Conservation (phyloP, 352 stramenopile genomes). For the Phytophthora pistaciae region DNA sequence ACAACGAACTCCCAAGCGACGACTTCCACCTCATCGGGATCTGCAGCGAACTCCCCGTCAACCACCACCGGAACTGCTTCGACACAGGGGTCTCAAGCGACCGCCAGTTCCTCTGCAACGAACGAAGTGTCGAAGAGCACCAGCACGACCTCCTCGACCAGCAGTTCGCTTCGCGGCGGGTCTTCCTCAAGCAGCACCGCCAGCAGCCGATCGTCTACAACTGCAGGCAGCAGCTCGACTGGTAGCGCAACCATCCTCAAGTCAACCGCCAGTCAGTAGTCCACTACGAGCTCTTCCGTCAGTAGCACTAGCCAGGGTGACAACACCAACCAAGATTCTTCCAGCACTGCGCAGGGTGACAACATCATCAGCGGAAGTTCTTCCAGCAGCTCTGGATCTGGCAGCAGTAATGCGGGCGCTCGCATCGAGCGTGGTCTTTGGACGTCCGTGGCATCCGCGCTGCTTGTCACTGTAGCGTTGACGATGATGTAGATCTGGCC, state of each 20-base stretch:
- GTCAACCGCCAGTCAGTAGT: slow-evolving; percentile 20
- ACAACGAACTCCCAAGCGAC: slow-evolving; percentile 2
- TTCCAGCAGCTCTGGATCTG: slow-evolving; percentile 15
- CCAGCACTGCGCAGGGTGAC: slow-evolving; percentile 1
- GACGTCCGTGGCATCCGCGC: slow-evolving; percentile 1
- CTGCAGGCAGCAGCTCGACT: slow-evolving; percentile 1
- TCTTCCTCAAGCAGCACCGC: slow-evolving; percentile 1
- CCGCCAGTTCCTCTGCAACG: slow-evolving; percentile 3
- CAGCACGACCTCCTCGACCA: background rate
- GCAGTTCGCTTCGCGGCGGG: slow-evolving; percentile 17
- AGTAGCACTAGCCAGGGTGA: background rate
- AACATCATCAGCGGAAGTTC: slow-evolving; percentile 14
- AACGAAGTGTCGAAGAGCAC: slow-evolving; percentile 6
- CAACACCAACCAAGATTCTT: background rate
- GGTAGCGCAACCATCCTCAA: slow-evolving; percentile 11
- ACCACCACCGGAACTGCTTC: slow-evolving; percentile 15
- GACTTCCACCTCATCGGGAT: slow-evolving; percentile 3
- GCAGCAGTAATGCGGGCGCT: slow-evolving; percentile 13
- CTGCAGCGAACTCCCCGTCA: background rate
- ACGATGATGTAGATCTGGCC: slow-evolving; percentile 15
- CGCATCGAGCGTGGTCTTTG: slow-evolving; percentile 3
- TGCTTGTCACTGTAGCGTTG: slow-evolving; percentile 9
- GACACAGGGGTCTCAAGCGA: slow-evolving; percentile 5
- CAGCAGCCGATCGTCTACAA: background rate
- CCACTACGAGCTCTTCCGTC: slow-evolving; percentile 4